phyloP scores from a whole-genome alignment of 2,329 filamentous ascomycete genomes.

The Alternaria rosae region DNA sequence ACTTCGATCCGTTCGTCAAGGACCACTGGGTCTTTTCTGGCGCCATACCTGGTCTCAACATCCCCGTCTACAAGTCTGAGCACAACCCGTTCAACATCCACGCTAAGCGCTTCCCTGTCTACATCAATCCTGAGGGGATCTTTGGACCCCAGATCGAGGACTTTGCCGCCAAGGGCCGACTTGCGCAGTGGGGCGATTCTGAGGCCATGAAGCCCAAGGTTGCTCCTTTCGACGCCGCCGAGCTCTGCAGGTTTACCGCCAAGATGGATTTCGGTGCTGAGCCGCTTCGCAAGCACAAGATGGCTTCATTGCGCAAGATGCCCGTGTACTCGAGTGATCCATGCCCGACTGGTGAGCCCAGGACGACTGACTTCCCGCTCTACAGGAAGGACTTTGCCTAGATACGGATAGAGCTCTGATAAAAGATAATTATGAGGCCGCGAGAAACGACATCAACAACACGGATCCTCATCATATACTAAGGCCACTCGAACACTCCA shows the following conservation, averaged over 20 bases:
- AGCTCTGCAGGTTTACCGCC: background rate
- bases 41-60: background rate
- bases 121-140: background rate
- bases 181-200: background rate
- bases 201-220: background rate
- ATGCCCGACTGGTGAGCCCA: background rate
- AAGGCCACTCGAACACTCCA: background rate
- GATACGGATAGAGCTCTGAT: background rate
- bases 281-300: background rate
- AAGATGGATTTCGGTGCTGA: background rate
- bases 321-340: background rate
- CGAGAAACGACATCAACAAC: background rate
- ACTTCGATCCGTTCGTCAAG: background rate
- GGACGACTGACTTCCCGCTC: background rate
- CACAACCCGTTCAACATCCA: slow-evolving; percentile 1
- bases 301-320: background rate
- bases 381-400: slow-evolving; percentile 4
- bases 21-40: background rate
- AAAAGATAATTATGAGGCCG: too few relatives aligned
- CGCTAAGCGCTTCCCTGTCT: background rate
- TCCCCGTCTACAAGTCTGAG: background rate
- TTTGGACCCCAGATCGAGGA: slow-evolving; percentile 6
- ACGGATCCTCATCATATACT: background rate
- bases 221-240: background rate
- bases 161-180: slow-evolving; percentile 1